Conservation (phyloP, 2,329 filamentous ascomycete species). For the Xylariomycetidae sp. region DNA sequence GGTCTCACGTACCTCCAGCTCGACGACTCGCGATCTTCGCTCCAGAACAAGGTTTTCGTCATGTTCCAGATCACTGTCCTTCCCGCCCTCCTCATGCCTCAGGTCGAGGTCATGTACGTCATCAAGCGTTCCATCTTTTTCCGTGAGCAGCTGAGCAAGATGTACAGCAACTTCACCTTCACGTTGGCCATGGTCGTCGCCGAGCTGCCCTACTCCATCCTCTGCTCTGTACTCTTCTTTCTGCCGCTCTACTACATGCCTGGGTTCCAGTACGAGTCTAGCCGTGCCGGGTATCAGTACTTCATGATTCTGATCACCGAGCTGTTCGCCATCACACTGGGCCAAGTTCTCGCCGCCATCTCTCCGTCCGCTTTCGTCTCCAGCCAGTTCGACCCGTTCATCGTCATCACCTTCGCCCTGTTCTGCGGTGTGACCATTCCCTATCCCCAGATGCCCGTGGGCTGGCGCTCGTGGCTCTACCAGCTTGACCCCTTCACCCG, state of each 20-base stretch:
- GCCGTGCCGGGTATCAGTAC: conserved; percentile 79
- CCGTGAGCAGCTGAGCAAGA: conserved; percentile 80
- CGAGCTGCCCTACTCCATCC: conserved; percentile 77
- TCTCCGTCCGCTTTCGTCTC: conserved; percentile 77
- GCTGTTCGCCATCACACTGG: conserved; percentile 77
- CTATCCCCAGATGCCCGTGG: conserved; percentile 68
- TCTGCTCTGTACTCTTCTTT: conserved; percentile 80
- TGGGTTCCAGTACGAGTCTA: conserved; percentile 58
- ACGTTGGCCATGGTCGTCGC: conserved; percentile 72
- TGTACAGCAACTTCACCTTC: conserved; percentile 79
- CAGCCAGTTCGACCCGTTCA: conserved; percentile 73
- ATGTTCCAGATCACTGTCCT: conserved; percentile 87
- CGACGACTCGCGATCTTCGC: conserved; percentile 66
- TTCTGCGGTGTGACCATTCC: conserved; percentile 88
- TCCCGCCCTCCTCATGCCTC: conserved; percentile 75
- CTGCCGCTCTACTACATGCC: conserved; percentile 81
- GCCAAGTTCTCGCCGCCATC: conserved; percentile 69
- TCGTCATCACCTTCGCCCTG: conserved; percentile 76
- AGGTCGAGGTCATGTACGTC: conserved; percentile 82
- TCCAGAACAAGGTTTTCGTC: conserved; percentile 85
- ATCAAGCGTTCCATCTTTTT: conserved; percentile 77
- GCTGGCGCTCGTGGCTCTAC: conserved; percentile 79
- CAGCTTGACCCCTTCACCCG: conserved; percentile 79
- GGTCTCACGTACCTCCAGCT: conserved; percentile 77
- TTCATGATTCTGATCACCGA: conserved; percentile 80